A percentile compares a stretch with the other conserved stretches of the same genome.
Evolutionary conservation across 2,329 filamentous ascomycete species (phyloP).

Genomic region (Bipolaris victoriae): DNA sequence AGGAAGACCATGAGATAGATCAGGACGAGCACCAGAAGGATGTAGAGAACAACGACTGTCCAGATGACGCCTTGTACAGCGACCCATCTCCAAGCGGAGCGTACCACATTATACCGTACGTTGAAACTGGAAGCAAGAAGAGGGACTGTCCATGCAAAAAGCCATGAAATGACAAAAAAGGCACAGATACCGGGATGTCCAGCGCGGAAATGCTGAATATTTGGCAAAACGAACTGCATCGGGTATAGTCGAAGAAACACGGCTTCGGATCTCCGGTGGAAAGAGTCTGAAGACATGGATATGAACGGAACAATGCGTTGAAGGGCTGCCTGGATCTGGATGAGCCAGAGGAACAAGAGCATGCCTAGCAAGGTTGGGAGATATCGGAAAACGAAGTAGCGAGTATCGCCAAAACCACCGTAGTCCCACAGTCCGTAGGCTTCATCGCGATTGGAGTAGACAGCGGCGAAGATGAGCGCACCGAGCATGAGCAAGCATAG

Average conservation of each 20-base stretch:
- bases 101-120: slow-evolving; percentile 63
- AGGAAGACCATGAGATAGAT: slow-evolving; percentile 69
- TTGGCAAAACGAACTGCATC: slow-evolving; percentile 71
- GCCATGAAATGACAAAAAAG: slow-evolving; percentile 74
- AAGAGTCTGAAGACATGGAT: slow-evolving; percentile 71
- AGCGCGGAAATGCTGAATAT: slow-evolving; percentile 69
- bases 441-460: slow-evolving; percentile 46
- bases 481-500: slow-evolving; percentile 73
- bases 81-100: slow-evolving; percentile 77
- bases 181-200: slow-evolving; percentile 71
- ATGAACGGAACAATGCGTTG: slow-evolving; percentile 79
- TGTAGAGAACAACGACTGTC: slow-evolving; percentile 76
- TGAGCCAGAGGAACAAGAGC: slow-evolving; percentile 75
- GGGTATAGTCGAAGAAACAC: slow-evolving; percentile 68
- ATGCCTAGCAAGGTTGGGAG: slow-evolving; percentile 79
- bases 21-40: slow-evolving; percentile 66
- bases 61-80: slow-evolving; percentile 79
- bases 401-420: slow-evolving; percentile 68
- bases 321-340: slow-evolving; percentile 75
- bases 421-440: slow-evolving; percentile 73
- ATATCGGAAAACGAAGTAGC: slow-evolving; percentile 87
- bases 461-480: slow-evolving; percentile 72
- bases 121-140: slow-evolving; percentile 80
- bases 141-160: slow-evolving; percentile 79
- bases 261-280: slow-evolving; percentile 64